A percentile compares a stretch with the other conserved stretches of the same genome.
These are phyloP conservation scores for Zygosaccharomyces sapae DNA, from an alignment of 1,139 yeast species.

Conservation along the genomic window DNA sequence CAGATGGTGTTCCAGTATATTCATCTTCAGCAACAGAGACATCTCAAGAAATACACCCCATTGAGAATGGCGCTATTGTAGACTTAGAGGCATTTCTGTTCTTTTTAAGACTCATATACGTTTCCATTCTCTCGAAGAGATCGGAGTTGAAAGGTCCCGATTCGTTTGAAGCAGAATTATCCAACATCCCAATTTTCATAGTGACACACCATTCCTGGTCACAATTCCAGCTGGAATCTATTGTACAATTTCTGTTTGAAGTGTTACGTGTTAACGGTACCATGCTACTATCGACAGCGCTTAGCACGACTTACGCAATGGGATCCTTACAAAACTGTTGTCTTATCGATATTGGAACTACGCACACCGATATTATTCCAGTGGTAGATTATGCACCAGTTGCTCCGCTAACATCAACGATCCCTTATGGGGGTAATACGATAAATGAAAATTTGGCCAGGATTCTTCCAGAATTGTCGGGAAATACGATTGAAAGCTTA, in stretches of 20 bases:
- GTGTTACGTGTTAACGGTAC: conserved; percentile 68
- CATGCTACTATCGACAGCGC: conserved; percentile 60
- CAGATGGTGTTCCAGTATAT: conserved; percentile 31
- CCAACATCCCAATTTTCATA: conserved; percentile 52
- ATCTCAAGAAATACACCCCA: conserved; percentile 53
- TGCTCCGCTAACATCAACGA: conserved; percentile 49
- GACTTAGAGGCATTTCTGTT: conserved; percentile 69
- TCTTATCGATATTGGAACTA: conserved; percentile 77
- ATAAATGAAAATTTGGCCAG: conserved; percentile 53
- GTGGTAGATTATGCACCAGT: conserved; percentile 65
- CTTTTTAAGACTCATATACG: conserved; percentile 57
- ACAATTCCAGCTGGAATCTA: conserved; percentile 56
- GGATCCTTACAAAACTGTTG: conserved; percentile 57
- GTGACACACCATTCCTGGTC: conserved; percentile 69
- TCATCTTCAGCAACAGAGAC: conserved; percentile 42
- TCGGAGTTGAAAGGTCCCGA: conserved; percentile 42
- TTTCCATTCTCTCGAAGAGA: conserved; percentile 44
- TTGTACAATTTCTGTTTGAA: conserved; percentile 76
- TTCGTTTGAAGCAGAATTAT: conserved; percentile 38
- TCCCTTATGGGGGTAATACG: conserved; percentile 57
- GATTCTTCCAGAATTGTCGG: conserved; percentile 55
- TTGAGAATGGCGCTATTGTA: conserved; percentile 57
- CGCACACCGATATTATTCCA: conserved; percentile 72
- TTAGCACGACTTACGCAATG: conserved; percentile 73
- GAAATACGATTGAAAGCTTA: conserved; percentile 64